phyloP scores from a whole-genome alignment of 2,329 filamentous ascomycete species.

The Biscogniauxia mediterranea region DNA sequence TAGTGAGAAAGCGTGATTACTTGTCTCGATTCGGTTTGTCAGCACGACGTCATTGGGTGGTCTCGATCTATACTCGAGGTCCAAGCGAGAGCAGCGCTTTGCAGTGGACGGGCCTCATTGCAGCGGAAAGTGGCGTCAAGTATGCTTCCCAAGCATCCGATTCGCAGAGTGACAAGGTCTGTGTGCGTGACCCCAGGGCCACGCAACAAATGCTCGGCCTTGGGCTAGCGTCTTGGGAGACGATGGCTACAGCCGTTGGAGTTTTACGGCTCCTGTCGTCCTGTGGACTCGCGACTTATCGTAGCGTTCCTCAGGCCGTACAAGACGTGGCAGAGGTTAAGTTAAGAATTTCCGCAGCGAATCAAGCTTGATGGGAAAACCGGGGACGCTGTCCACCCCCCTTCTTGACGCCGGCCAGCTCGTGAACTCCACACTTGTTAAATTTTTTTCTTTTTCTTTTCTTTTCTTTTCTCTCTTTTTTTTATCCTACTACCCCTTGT shows the following conservation, averaged over 20 bases:
- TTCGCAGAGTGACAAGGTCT: background rate
- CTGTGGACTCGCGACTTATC: background rate
- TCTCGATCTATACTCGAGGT: background rate
- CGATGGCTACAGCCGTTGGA: background rate
- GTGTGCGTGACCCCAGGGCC: background rate
- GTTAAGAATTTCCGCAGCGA: background rate
- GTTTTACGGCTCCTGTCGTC: background rate
- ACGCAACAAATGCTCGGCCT: background rate
- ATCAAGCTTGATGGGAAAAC: background rate
- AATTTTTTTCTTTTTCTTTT: too few relatives aligned
- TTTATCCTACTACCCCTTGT: too few relatives aligned
- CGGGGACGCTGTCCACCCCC: background rate
- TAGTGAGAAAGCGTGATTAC: background rate
- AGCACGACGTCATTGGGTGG: background rate
- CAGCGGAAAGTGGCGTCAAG: background rate
- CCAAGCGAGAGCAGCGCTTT: background rate
- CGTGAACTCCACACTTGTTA: background rate
- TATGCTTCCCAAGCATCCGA: background rate
- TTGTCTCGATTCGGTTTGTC: background rate
- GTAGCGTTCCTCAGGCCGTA: background rate
- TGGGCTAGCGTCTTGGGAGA: background rate
- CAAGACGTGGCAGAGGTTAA: background rate
- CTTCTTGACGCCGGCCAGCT: background rate
- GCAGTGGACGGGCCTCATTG: background rate
- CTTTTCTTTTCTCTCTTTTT: too few relatives aligned